Conservation (phyloP, 2,329 filamentous ascomycete genomes). For the Epichloe uncinata region DNA sequence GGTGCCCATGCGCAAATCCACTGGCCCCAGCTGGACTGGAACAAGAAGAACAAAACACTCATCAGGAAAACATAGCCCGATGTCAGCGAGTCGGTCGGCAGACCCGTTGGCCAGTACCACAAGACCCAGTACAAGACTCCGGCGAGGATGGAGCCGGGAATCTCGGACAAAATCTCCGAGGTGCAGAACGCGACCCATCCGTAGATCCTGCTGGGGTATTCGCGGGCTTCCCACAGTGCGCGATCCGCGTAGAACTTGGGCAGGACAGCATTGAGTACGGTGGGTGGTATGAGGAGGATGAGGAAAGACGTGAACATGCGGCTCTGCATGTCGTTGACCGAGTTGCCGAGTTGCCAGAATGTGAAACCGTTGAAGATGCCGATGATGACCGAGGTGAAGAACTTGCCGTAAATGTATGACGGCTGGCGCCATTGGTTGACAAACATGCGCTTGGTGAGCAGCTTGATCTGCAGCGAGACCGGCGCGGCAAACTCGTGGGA, state of each 20-base stretch:
- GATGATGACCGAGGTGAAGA: slow-evolving; percentile 58
- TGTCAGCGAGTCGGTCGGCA: slow-evolving; percentile 48
- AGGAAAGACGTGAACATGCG: slow-evolving; percentile 63
- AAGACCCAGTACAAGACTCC: slow-evolving; percentile 56
- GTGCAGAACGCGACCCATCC: slow-evolving; percentile 66
- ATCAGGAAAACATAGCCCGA: slow-evolving; percentile 5
- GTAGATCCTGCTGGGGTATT: slow-evolving; percentile 63
- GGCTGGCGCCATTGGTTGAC: slow-evolving; percentile 64
- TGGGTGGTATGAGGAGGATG: slow-evolving; percentile 52
- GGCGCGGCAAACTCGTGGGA: slow-evolving; percentile 51
- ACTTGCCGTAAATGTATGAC: slow-evolving; percentile 62
- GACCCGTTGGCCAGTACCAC: slow-evolving; percentile 65
- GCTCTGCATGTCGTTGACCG: slow-evolving; percentile 57
- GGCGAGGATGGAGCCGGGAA: slow-evolving; percentile 54
- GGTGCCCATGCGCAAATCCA: slow-evolving; percentile 78
- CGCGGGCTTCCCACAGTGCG: slow-evolving; percentile 58
- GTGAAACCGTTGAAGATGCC: slow-evolving; percentile 73
- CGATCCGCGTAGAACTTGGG: slow-evolving; percentile 67
- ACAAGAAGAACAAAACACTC: slow-evolving; percentile 53
- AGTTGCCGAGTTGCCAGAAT: slow-evolving; percentile 56
- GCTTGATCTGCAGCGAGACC: slow-evolving; percentile 44
- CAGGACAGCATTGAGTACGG: slow-evolving; percentile 58
- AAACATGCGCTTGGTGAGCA: slow-evolving; percentile 59
- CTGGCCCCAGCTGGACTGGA: slow-evolving; percentile 64
- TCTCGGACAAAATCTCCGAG: slow-evolving; percentile 58